A percentile compares a stretch with the other conserved stretches of the same genome.
Conservation (phyloP, 2,329 filamentous ascomycete genomes). For the Diaporthe velutina region DNA sequence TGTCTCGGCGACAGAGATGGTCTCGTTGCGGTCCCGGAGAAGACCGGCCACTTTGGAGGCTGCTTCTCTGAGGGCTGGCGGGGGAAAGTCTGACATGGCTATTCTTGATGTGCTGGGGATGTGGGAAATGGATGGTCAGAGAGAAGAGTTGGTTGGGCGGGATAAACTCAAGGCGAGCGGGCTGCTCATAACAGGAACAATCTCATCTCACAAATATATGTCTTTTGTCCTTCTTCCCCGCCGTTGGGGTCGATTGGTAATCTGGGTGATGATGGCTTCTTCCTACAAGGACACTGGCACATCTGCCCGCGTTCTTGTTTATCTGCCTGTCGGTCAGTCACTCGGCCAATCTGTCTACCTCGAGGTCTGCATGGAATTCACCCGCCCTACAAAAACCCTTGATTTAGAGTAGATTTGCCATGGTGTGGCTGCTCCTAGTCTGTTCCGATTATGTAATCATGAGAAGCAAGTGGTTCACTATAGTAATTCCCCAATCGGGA, state of each 20-base stretch:
- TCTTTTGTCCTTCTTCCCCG: background rate
- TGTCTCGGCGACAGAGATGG: constrained; percentile 72
- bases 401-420: background rate
- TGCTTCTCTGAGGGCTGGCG: constrained; percentile 33
- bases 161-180: background rate
- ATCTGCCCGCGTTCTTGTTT: no score
- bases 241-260: background rate
- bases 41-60: constrained; percentile 63
- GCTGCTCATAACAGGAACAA: background rate
- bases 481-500: background rate
- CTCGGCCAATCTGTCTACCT: background rate
- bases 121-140: background rate
- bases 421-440: background rate
- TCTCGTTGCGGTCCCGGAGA: constrained; percentile 67
- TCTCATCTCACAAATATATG: background rate
- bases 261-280: background rate
- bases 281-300: background rate
- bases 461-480: background rate
- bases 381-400: background rate
- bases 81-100: constrained; percentile 36
- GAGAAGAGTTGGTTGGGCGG: background rate
- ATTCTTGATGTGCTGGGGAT: background rate
- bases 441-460: constrained; percentile 1
- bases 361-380: no score
- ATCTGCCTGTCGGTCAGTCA: background rate